phyloP scores from a whole-genome alignment of 306 rosid genomes.

The Lathyrus oleraceus region DNA sequence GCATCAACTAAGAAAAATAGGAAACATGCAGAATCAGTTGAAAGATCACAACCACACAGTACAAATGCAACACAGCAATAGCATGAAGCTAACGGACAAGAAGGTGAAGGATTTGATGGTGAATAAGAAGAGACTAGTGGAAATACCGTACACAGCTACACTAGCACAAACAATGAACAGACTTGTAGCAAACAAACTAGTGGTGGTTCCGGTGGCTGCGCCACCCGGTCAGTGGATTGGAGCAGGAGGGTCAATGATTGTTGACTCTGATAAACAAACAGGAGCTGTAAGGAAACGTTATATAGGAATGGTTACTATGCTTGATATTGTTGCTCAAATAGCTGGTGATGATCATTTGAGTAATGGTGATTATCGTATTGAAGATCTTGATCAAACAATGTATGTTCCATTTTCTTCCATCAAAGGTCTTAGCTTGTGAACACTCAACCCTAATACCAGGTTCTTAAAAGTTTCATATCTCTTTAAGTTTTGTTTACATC shows the following conservation, averaged over 20 bases:
- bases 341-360: constrained; percentile 60
- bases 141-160: constrained; percentile 83
- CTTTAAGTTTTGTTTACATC: constrained; percentile 15
- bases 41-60: background rate
- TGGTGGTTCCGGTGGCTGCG: constrained; percentile 84
- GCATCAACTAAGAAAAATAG: background rate
- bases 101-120: constrained; percentile 64
- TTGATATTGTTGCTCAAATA: constrained; percentile 77
- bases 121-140: constrained; percentile 67
- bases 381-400: constrained; percentile 69
- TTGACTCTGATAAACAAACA: constrained; percentile 72
- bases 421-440: constrained; percentile 87
- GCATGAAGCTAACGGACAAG: constrained; percentile 43
- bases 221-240: constrained; percentile 98
- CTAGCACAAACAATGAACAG: constrained; percentile 72
- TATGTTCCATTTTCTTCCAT: constrained; percentile 61
- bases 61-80: constrained; percentile 32
- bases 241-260: constrained; percentile 86
- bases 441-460: constrained; percentile 83
- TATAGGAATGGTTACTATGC: constrained; percentile 90
- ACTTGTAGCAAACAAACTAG: constrained; percentile 65
- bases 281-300: constrained; percentile 69
- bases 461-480: background rate
- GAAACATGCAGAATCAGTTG: constrained; percentile 43
- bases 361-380: constrained; percentile 29